Conservation (phyloP, 2,329 filamentous ascomycete genomes). For the Stagonosporopsis vannaccii region DNA sequence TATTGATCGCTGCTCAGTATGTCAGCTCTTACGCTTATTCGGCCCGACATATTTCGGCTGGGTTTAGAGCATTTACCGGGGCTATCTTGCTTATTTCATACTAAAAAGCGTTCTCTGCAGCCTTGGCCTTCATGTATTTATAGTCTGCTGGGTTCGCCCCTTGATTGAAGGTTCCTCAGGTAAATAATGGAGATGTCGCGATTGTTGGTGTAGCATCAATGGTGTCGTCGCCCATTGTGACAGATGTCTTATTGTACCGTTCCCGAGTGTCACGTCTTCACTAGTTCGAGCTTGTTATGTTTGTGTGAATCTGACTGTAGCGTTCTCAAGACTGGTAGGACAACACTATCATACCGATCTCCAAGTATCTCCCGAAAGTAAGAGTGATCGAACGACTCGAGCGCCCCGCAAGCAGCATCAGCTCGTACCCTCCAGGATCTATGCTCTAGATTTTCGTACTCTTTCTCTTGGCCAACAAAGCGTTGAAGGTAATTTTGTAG, state of each 20-base stretch:
- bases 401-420: neutral
- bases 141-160: too few relatives aligned
- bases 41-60: too few relatives aligned
- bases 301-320: neutral
- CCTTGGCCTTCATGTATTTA: too few relatives aligned
- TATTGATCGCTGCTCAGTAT: too few relatives aligned
- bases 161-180: neutral
- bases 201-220: neutral
- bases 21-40: too few relatives aligned
- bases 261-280: neutral
- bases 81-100: too few relatives aligned
- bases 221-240: neutral
- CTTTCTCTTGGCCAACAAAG: conserved; percentile 1
- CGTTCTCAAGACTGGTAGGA: neutral
- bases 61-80: too few relatives aligned
- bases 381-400: conserved; percentile 12
- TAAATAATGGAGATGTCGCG: neutral
- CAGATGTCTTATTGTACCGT: neutral
- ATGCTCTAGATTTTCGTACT: neutral
- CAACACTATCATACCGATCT: neutral
- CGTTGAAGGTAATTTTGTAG: conserved; percentile 7
- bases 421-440: conserved; percentile 1
- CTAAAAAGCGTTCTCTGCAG: too few relatives aligned
- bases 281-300: neutral
- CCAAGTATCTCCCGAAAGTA: conserved; percentile 9